A percentile compares a stretch with the other conserved stretches of the same genome.
Conservation (phyloP, 495 filamentous ascomycete species). For the Penicillium simplicissimum region DNA sequence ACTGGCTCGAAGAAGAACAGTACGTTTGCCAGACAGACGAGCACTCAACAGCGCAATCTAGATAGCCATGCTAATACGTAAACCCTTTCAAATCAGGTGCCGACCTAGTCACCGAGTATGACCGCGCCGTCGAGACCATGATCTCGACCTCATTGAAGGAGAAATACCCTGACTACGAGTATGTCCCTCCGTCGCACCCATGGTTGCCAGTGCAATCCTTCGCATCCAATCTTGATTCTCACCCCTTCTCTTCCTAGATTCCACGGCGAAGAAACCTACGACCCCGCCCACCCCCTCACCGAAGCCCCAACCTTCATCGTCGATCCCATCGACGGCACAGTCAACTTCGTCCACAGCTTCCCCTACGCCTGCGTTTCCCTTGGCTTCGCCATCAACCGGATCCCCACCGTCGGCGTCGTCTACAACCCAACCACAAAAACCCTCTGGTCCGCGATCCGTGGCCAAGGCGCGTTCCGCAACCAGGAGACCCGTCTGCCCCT, state of each 20-base stretch:
- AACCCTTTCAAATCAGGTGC: slow-evolving; percentile 52
- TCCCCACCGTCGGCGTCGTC: slow-evolving; percentile 74
- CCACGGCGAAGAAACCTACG: slow-evolving; percentile 84
- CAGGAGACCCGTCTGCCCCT: slow-evolving; percentile 54
- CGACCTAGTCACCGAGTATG: slow-evolving; percentile 86
- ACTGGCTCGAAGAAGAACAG: slow-evolving; percentile 85
- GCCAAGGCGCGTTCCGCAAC: slow-evolving; percentile 67
- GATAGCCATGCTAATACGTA: neutral
- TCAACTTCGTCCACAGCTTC: slow-evolving; percentile 84
- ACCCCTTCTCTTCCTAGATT: slow-evolving; percentile 45
- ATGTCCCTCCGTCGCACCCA: slow-evolving; percentile 10
- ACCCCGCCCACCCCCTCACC: slow-evolving; percentile 63
- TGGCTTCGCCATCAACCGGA: slow-evolving; percentile 64
- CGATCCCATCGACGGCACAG: slow-evolving; percentile 89
- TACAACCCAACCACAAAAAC: slow-evolving; percentile 76
- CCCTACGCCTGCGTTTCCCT: slow-evolving; percentile 81
- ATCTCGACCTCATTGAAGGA: slow-evolving; percentile 62
- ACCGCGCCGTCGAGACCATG: slow-evolving; percentile 77
- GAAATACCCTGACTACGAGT: slow-evolving; percentile 67
- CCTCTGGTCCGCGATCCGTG: slow-evolving; percentile 70
- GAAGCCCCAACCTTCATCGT: slow-evolving; percentile 78
- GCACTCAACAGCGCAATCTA: neutral
- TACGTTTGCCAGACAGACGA: slow-evolving; percentile 33
- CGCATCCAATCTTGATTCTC: neutral
- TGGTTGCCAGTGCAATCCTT: neutral